Evolutionary conservation across 495 filamentous ascomycete genomes (phyloP).

Genomic region (Trichoderma parareesei): DNA sequence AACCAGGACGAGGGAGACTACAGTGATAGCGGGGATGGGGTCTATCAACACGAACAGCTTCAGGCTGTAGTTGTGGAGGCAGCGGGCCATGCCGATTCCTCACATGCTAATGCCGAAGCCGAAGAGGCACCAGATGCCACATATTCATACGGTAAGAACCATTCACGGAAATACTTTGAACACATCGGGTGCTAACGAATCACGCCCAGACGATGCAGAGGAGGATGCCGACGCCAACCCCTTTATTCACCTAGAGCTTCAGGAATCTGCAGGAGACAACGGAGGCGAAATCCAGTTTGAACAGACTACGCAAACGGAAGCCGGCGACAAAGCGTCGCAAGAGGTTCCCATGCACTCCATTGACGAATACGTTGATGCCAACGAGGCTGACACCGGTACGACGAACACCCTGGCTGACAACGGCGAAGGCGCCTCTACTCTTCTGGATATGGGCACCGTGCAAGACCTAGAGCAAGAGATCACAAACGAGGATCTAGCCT

Average conservation of each 20-base stretch:
- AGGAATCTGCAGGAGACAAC: background rate
- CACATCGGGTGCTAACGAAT: background rate
- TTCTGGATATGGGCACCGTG: background rate
- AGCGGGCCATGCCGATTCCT: background rate
- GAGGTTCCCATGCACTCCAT: background rate
- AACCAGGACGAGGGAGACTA: slow-evolving; percentile 7
- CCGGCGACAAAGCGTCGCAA: background rate
- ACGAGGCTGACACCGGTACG: background rate
- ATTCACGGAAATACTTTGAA: background rate
- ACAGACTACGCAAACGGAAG: background rate
- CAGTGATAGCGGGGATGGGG: background rate
- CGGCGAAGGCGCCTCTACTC: background rate
- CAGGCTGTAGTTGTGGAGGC: background rate
- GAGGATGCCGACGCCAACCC: background rate
- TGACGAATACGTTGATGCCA: background rate
- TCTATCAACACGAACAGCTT: background rate
- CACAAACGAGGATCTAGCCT: slow-evolving; percentile 5
- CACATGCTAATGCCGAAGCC: background rate
- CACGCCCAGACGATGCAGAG: background rate
- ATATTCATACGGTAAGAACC: background rate
- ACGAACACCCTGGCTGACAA: slow-evolving; percentile 3
- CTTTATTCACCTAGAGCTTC: background rate
- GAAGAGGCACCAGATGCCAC: background rate
- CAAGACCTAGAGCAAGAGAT: background rate
- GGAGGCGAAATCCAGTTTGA: background rate